Base-by-base conservation (phyloP, 2,329 filamentous ascomycete species). In the Microascus cirrosus region DNA sequence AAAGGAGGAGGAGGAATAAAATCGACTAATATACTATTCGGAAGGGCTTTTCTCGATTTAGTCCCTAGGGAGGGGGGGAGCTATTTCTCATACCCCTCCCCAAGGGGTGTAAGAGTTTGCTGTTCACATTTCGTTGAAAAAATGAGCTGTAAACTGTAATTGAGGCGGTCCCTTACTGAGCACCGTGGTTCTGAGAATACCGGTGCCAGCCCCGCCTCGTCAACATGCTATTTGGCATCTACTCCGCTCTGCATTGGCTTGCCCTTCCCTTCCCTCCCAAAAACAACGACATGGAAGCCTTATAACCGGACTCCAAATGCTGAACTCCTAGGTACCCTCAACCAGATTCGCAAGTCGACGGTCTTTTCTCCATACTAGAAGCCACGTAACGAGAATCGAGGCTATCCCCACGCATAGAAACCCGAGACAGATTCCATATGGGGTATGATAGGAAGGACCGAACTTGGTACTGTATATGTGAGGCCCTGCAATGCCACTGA, bases 401-500 rank as follows among this genome's bases (percentile, higher is more conserved):
- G 36, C 36, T 15, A 42, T 42, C 36, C 36, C 36, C 36, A 42
- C 36, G 36, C 36, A 42, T n/a, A 42, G 36, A 42, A 42, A 42
- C 36, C 36, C 36, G 15, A 42, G 36, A 42, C 36, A 42, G 36
- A 42, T 42, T 15, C 36, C 36, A 12, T 42, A 42, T 4, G 36
- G 18, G 4, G 36, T 42, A n/a, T 42, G 36, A 61, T 79, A 78
- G n/a, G 69, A 68, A 1, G 74, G 75, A 5, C 74, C 74, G 56
- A 74, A 79, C 36, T 67, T 67, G 34, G 68, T 70, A 42, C 68
- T 65, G 61, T 78, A 79, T 24, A 78, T 70, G 62, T 78, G 75
- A 8, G 75, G 72, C 0, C 74, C 76, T 10, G 77, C 69, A 1
- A 74, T 73, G n/a, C 74, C 75, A 3, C 76, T 76, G 22, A 78